These are phyloP conservation scores for Sideroxylon spinosum DNA, from an alignment of 179 eudicot species.

Conservation along the genomic window DNA sequence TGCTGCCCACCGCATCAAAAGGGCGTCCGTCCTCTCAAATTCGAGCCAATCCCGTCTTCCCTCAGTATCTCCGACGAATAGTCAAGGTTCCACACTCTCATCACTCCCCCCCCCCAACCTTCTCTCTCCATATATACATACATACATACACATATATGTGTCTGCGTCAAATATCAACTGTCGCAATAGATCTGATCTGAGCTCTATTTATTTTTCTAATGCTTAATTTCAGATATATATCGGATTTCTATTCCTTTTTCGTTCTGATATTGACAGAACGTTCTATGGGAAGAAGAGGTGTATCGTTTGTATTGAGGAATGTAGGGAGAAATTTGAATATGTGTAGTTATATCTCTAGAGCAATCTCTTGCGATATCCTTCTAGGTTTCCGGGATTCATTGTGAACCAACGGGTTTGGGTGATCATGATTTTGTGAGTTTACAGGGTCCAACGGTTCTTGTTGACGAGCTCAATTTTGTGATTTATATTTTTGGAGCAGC, in stretches of 20 bases:
- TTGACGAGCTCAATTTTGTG: neutral
- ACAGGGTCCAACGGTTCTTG: neutral
- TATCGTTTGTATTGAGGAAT: no score
- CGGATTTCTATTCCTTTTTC: no score
- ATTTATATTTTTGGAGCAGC: neutral
- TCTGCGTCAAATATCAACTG: neutral
- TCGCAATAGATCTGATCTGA: constrained; percentile 18
- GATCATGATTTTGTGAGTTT: neutral
- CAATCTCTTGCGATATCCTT: neutral
- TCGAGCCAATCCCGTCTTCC: constrained; percentile 56
- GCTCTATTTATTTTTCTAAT: neutral
- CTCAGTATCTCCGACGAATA: constrained; percentile 80
- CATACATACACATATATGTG: neutral
- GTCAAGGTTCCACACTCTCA: constrained; percentile 47
- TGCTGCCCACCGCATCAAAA: constrained; percentile 74
- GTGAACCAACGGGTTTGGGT: neutral
- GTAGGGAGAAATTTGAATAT: neutral
- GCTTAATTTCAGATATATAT: neutral
- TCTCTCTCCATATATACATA: neutral
- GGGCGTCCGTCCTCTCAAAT: constrained; percentile 49
- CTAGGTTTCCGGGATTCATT: neutral
- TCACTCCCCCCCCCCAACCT: neutral
- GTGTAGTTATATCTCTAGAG: neutral
- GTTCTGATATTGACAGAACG: neutral
- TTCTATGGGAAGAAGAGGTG: neutral